Evolutionary conservation across 2,329 filamentous ascomycete species (phyloP), one percentile per base, ranked within the genome.

Genomic region (Cordyceps javanica): DNA sequence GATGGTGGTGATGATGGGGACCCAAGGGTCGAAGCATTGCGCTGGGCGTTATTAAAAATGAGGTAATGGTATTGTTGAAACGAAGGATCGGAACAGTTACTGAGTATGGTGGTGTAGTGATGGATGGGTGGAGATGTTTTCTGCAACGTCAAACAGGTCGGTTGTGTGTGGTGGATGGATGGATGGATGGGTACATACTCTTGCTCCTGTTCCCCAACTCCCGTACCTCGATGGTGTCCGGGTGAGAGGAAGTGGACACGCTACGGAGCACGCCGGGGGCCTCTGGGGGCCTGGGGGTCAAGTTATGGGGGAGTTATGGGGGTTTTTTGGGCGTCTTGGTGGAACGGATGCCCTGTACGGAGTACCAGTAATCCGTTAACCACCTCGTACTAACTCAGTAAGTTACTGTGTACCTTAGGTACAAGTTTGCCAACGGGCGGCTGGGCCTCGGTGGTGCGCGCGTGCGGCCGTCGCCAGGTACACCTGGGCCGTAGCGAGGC

Each of bases 221-320:
- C n/a, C n/a, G n/a, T n/a, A n/a, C n/a, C n/a, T 41, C 9, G 9
- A 30, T 48, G 32, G 30, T 55, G 32, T 53, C 50, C 57, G 57
- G 57, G 57, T 34, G n/a, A 58, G 56, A 53, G 56, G 56, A 54
- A 58, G 55, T 57, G 55, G 38, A 23, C 32, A 36, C 11, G n/a
- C 1, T 46, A 50, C 57, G 57, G 57, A 58, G 57, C 57, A 54
- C 57, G 57, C 49, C 50, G 57, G 34, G 50, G 50, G 42, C 57
- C 57, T 57, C 50, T 25, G 36, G 53, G 42, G 25, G 23, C 16
- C 7, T 6, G 38, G 19, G 51, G 32, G 48, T 23, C 8, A n/a
- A 36, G 25, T 14, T 30, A 42, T 28, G 34, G 49, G 52, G 41
- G 39, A 21, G 36, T 23, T 30, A 28, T 52, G 23, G 50, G 23